A percentile compares a stretch with the other conserved stretches of the same genome.
Conservation (phyloP, 768 basidiomycete species). For the Leccinum fibrillosum region DNA sequence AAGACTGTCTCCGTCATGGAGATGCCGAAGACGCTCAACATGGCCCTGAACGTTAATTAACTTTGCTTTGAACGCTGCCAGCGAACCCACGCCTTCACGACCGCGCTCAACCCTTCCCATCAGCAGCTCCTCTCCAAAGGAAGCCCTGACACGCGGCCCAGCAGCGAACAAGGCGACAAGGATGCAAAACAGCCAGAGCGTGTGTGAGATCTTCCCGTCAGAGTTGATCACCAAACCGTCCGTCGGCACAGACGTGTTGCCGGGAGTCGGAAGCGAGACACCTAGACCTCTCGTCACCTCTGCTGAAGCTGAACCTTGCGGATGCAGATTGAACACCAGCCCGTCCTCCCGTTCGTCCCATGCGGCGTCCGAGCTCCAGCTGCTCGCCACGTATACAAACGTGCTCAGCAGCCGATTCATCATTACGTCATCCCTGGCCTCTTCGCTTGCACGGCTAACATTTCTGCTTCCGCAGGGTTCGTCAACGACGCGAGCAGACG, state of each 20-base stretch:
- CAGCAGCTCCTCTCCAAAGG: conserved; percentile 13
- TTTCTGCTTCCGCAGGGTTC: background rate
- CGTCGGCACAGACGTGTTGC: conserved; percentile 7
- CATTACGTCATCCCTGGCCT: conserved; percentile 7
- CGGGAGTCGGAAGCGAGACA: conserved; percentile 8
- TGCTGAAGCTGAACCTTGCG: conserved; percentile 8
- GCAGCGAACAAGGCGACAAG: conserved; percentile 25
- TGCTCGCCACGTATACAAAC: conserved; percentile 20
- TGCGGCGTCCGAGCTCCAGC: conserved; percentile 20
- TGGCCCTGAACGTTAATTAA: conserved; percentile 26
- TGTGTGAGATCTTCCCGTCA: conserved; percentile 50
- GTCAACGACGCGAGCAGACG: background rate
- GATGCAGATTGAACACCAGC: conserved; percentile 26
- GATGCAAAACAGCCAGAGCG: conserved; percentile 46
- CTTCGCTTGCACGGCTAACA: conserved; percentile 5
- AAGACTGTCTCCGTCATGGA: conserved; percentile 13
- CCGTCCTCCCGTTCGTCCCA: conserved; percentile 28
- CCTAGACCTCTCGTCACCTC: conserved; percentile 4
- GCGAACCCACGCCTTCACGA: conserved; percentile 9
- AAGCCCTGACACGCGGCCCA: conserved; percentile 9
- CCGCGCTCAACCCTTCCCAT: conserved; percentile 11
- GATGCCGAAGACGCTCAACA: conserved; percentile 17
- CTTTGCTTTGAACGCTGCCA: conserved; percentile 22
- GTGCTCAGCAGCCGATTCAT: conserved; percentile 12
- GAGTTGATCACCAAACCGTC: conserved; percentile 40